Conservation (phyloP, 495 filamentous ascomycete species). For the Geopyxis carbonaria region DNA sequence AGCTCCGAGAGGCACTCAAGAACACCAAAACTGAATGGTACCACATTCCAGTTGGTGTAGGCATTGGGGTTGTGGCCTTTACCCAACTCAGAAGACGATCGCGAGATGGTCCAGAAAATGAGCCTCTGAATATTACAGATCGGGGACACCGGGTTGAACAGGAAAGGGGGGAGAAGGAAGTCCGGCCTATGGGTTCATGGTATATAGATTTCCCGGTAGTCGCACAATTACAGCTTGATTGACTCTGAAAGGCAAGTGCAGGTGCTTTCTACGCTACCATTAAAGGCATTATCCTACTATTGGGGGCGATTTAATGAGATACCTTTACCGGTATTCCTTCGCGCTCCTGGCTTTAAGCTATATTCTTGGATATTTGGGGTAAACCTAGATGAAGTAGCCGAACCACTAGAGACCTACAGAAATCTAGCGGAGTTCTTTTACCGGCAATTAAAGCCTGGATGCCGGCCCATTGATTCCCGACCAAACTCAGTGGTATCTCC, state of each 20-base stretch:
- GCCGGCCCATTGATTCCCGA: constrained; percentile 70
- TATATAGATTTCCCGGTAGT: constrained; percentile 25
- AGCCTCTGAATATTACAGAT: constrained; percentile 3
- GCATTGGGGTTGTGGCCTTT: constrained; percentile 70
- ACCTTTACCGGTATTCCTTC: constrained; percentile 73
- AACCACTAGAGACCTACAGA: constrained; percentile 77
- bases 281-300: constrained; percentile 81
- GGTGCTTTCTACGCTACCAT: constrained; percentile 84
- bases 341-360: constrained; percentile 84
- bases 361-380: constrained; percentile 89
- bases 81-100: constrained; percentile 57
- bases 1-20: constrained; percentile 44
- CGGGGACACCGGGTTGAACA: constrained; percentile 29
- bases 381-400: constrained; percentile 65
- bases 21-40: constrained; percentile 82
- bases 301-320: constrained; percentile 96
- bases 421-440: constrained; percentile 98
- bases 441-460: constrained; percentile 75
- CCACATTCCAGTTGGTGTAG: constrained; percentile 82
- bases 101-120: too few species aligned
- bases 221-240: constrained; percentile 8
- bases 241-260: constrained; percentile 65
- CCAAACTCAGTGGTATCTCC: constrained; percentile 65
- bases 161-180: constrained; percentile 44
- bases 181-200: constrained; percentile 80